Base-by-base conservation (phyloP, 176 grass and related monocot species). In the Otatea glauca region DNA sequence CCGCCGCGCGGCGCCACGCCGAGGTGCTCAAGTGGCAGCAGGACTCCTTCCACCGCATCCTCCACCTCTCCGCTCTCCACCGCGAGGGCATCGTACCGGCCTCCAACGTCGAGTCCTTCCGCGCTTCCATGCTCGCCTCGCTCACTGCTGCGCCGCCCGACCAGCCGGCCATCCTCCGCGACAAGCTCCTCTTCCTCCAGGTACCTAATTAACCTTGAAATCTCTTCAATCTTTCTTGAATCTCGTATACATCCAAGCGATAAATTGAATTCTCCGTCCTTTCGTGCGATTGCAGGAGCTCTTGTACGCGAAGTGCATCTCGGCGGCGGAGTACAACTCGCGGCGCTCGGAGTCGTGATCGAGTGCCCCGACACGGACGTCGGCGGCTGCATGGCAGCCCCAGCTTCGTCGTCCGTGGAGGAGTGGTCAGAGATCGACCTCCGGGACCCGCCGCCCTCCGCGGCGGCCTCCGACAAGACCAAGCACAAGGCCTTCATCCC, bases 161-260 rank as follows among this genome's bases (percentile, higher is more conserved):
- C 37, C 85, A 76, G 8, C 83, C 89, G 27, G 76, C 76, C 50
- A 21, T 99, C 50, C 59, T 94, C 80, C 84, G 91, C 54, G 93
- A 98, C 82, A 98, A 95, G 83, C 91, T 98, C 42, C 87, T 98
- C 43, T 98, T 98, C 84, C 92, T 98, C 74, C 91, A 98, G 88
- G 92, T 94, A 43, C 62, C 5, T 42, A 17, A 62, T 27, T 62
- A 27, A 27, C n/a, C 23, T 27, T 62, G 11, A 62, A 7, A 54
- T 35, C 7, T 13, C 29, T 58, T 13, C 18, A 14, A 4, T 32
- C 50, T 69, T 17, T 5, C 16, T 47, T 9, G 24, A 45, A n/a
- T 48, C 21, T 47, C 53, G 8, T 56, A 8, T 21, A 56, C 20
- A 21, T 27, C 47, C 7, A 35, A 20, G 15, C 24, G 18, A 50